A percentile compares a stretch with the other conserved stretches of the same genome.
These are phyloP conservation scores for Eruca vesicaria DNA, from an alignment of 441 rosid genomes.

Conservation along the genomic window DNA sequence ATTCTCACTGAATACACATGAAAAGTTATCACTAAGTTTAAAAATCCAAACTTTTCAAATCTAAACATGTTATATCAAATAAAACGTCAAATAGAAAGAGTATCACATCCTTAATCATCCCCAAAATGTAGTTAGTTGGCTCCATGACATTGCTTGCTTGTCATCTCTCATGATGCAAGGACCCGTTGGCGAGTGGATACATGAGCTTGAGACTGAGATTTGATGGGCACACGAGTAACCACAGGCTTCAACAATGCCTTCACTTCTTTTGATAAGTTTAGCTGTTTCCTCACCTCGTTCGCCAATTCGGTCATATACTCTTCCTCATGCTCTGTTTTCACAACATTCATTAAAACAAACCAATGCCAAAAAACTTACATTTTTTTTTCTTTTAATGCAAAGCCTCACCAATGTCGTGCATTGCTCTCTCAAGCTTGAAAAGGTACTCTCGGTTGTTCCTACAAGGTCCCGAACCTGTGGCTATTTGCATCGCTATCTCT, in stretches of 20 bases:
- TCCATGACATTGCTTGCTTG: not conserved
- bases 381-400: not conserved
- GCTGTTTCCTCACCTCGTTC: too few relatives aligned
- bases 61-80: too few relatives aligned
- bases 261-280: conserved; percentile 44
- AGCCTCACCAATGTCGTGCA: conserved; percentile 65
- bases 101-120: too few relatives aligned
- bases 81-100: too few relatives aligned
- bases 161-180: conserved; percentile 26
- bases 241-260: conserved; percentile 31
- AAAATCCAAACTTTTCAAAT: too few relatives aligned
- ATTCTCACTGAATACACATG: not conserved
- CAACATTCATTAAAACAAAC: conserved; percentile 1
- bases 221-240: conserved; percentile 30
- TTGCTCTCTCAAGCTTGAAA: conserved; percentile 79
- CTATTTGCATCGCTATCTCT: conserved; percentile 91
- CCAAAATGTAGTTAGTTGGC: not conserved
- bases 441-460: conserved; percentile 92
- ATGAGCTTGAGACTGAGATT: conserved; percentile 39
- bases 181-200: conserved; percentile 41
- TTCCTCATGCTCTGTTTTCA: conserved; percentile 66
- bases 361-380: not conserved
- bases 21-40: not conserved
- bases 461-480: conserved; percentile 85
- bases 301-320: too few relatives aligned